Base-by-base conservation (phyloP, 2,329 filamentous ascomycete species). In the Alternaria postmessia region DNA sequence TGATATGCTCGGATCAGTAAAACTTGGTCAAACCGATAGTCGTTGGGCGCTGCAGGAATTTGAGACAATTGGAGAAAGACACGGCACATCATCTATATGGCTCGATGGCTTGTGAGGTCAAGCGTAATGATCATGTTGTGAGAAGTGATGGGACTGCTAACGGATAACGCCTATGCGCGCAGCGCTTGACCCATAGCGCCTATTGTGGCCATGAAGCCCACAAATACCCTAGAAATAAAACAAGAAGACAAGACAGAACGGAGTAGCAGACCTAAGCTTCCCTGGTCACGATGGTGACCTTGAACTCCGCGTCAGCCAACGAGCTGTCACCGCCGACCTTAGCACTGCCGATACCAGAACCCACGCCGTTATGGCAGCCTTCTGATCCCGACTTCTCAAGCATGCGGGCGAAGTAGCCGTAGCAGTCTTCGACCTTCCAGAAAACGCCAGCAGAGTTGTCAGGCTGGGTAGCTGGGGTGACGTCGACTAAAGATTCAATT, bases 391-490 rank as follows among this genome's bases (percentile, higher is more conserved):
- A 30, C 39, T 71, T 66, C 41, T 63, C 43, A 0, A 76, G 54
- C 49, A 75, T 58, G 8, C 66, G 47, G 9, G 62, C 55, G 38
- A 76, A 72, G 51, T 75, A 76, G 1, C 71, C 72, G 44, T 73
- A 70, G 63, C 73, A 76, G 14, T 76, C 73, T 11, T 61, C 48
- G 18, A 59, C 60, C 4, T 59, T 63, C 69, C 72, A 74, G 48
- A 67, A 66, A 14, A 69, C 70, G 5, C 60, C 63, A 18, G 65
- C 54, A 11, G 64, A 63, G 24, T 46, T 46, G 20, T 54, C 52
- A 3, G 64, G 57, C 18, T 71, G 65, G 9, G 62, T 22, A 36
- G 64, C 58, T 46, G 72, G 73, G 16, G 57, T 69, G 0, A 76
- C 71, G 20, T 65, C 61, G 5, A 76, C 73, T 75, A 41, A 1